phyloP scores from a whole-genome alignment of 345 rosid species.

The Rhodamnia argentea region DNA sequence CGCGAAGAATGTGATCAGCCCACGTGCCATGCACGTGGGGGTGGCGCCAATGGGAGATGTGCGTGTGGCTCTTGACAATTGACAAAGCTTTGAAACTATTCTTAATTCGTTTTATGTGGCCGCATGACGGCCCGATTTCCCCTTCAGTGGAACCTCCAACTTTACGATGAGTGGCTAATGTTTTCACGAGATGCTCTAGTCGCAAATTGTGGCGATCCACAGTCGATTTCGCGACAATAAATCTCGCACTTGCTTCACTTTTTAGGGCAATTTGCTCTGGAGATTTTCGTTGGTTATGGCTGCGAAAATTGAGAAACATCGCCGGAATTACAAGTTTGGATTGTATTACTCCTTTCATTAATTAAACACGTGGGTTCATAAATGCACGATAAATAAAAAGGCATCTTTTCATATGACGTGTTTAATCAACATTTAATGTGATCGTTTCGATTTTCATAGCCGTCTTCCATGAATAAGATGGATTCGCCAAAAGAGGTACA shows the following conservation, averaged over 20 bases:
- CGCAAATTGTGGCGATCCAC: neutral
- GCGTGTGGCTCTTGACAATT: neutral
- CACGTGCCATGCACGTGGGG: neutral
- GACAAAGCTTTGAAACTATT: neutral
- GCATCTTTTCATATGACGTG: neutral
- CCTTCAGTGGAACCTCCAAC: neutral
- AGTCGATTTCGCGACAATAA: neutral
- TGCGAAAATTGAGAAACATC: neutral
- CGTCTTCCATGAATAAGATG: too few relatives aligned
- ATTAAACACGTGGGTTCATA: accelerated
- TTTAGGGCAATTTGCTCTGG: neutral
- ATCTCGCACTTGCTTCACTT: neutral
- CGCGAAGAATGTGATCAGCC: neutral
- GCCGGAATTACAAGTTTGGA: neutral
- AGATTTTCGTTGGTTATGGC: neutral
- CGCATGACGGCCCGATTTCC: neutral
- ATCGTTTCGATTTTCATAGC: neutral
- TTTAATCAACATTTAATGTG: neutral
- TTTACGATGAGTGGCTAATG: neutral
- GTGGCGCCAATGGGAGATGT: neutral
- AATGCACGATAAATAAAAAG: neutral
- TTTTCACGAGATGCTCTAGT: neutral
- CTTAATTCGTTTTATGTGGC: neutral
- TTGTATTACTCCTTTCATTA: neutral
- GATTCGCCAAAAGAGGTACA: too few relatives aligned